Evolutionary conservation across 371 early-diverging fungal genomes (phyloP), one percentile per base, ranked within the genome.

Genomic region (Mortierella sp.): DNA sequence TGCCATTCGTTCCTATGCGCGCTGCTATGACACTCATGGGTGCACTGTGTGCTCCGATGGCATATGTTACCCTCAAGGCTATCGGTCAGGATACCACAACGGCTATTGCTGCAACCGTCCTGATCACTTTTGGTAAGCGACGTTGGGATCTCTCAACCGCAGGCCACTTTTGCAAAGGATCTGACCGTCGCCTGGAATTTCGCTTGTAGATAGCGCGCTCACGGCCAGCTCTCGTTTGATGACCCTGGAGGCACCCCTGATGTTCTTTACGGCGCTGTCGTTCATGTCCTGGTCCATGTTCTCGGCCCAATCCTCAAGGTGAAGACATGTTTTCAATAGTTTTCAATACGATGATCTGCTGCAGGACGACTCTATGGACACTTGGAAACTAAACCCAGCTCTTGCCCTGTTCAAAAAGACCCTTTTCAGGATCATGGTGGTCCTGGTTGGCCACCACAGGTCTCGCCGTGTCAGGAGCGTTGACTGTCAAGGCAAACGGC

Each of bases 141-240:
- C 21, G 19, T 43, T 39, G 17, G 31, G 4, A 21, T 17, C 12
- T 14, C 21, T n/a, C n/a, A n/a, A n/a, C n/a, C n/a, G n/a, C 5
- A n/a, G 13, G n/a, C 21, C 5, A 17, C 45, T 44, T 44, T 13
- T 10, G 17, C 6, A 44, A 44, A 44, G 17, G 19, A 6, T 5
- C n/a, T n/a, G 21, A 44, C 45, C 10, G 19, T 6, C 13, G 5
- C 19, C 45, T 44, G 13, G 9, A 34, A n/a, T 47, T 16, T 12
- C 24, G 3, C n/a, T 16, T 9, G 9, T 29, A 91, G 96, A 96
- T 69, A 96, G 91, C 62, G 87, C 92, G 12, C 74, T 95, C 53
- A 84, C 92, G 39, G 86, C 95, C 24, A 96, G 95, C 70, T 89
- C 88, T 37, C 82, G 96, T 27, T 66, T 95, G 60, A 93, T 96